Evolutionary conservation across 345 rosid genomes (phyloP), one percentile per base, ranked within the genome.

Genomic region (Pistacia integerrima): DNA sequence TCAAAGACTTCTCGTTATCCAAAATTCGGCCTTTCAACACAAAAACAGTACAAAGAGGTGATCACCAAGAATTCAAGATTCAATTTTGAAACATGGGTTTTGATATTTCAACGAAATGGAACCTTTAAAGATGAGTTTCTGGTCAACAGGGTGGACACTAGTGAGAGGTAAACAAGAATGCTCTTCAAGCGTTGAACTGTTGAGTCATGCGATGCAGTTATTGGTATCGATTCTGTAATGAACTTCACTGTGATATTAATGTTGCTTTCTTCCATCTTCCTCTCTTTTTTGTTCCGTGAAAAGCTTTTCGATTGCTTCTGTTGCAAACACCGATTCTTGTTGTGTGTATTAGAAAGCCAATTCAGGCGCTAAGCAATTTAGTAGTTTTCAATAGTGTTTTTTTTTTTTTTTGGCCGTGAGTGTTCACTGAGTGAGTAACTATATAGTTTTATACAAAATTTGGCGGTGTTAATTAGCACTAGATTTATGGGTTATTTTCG

Each of bases 121-220:
- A 94, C 97, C 98, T 87, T 90, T 93, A 77, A 78, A 91, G 78
- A 94, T 94, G 86, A 94, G 92, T 85, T 92, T 93, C 78, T 91
- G 99, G 46, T 95, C 98, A 16, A 97, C 97, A 54, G 98, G 91
- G 76, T 93, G 97, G 76, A 95, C 98, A 67, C 91, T 81, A 77
- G 99, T 95, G 86, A 90, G 89, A 13, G 97, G 87, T 77, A n/a
- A n/a, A 90, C 92, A 38, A 93, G 94, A 74, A 85, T 87, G 52
- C 84, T 82, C 79, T 95, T 95, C 33, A 95, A 82, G 36, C 88
- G 90, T 82, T 84, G 84, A 77, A 87, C 68, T 5, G 89, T 84
- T 62, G 85, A 74, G 69, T 92, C 91, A 30, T 68, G 57, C 11
- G 92, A 81, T n/a, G 86, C 57, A 4, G 90, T 77, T 16, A 90